Evolutionary conservation across 2,329 filamentous ascomycete genomes (phyloP).

Genomic region (Venturia aucupariae): DNA sequence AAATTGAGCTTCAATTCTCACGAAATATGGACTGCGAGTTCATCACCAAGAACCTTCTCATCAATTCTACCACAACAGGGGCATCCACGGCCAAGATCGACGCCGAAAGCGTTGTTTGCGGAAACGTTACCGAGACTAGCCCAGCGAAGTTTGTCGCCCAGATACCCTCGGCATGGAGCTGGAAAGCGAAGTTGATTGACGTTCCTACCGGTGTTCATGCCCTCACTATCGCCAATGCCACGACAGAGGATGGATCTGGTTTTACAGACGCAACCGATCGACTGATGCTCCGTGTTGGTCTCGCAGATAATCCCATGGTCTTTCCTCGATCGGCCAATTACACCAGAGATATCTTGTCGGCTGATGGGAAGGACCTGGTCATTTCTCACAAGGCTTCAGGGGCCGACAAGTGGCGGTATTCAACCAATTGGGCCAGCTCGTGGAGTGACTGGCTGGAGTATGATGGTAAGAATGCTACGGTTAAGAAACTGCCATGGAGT

Average conservation of each 20-base stretch:
- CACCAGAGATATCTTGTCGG: slow-evolving; percentile 42
- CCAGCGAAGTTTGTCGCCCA: slow-evolving; percentile 29
- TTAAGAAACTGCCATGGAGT: slow-evolving; percentile 44
- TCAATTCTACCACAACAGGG: slow-evolving; percentile 45
- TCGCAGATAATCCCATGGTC: slow-evolving; percentile 49
- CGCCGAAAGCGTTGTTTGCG: slow-evolving; percentile 29
- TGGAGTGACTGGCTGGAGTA: slow-evolving; percentile 53
- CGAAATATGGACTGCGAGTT: slow-evolving; percentile 51
- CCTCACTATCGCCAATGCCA: slow-evolving; percentile 47
- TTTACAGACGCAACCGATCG: slow-evolving; percentile 47
- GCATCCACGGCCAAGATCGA: slow-evolving; percentile 38
- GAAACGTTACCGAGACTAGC: slow-evolving; percentile 26
- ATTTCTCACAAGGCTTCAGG: slow-evolving; percentile 51
- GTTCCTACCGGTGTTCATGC: slow-evolving; percentile 53
- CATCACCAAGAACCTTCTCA: slow-evolving; percentile 40
- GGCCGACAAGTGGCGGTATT: slow-evolving; percentile 54
- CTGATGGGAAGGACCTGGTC: slow-evolving; percentile 33
- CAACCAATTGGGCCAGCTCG: slow-evolving; percentile 49
- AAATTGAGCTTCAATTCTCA: slow-evolving; percentile 50
- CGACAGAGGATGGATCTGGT: slow-evolving; percentile 15
- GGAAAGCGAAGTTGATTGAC: slow-evolving; percentile 42
- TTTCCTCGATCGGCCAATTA: slow-evolving; percentile 51
- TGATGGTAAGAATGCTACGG: slow-evolving; percentile 39
- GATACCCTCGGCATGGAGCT: slow-evolving; percentile 47
- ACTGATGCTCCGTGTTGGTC: slow-evolving; percentile 53